These are phyloP conservation scores for Exophiala dermatitidis DNA, from an alignment of 2,329 filamentous ascomycete genomes.

Conservation along the genomic window DNA sequence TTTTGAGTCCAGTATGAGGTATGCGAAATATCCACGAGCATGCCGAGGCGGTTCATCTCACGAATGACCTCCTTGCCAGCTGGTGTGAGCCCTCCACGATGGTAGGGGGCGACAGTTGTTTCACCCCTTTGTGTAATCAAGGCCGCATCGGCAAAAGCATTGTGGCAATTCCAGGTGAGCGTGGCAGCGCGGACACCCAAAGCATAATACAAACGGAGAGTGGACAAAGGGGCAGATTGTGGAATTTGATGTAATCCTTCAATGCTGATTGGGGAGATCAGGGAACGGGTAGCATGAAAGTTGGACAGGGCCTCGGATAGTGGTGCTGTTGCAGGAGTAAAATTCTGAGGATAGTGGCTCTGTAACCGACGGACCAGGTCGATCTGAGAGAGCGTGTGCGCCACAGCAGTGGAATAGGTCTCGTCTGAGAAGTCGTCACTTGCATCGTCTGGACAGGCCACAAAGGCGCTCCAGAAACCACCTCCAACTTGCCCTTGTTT, in stretches of 20 bases:
- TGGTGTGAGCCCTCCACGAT: conserved; percentile 60
- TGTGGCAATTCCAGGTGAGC: conserved; percentile 89
- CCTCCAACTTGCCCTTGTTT: conserved; percentile 66
- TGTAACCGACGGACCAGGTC: conserved; percentile 63
- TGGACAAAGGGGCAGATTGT: conserved; percentile 61
- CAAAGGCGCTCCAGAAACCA: conserved; percentile 88
- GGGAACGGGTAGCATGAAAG: conserved; percentile 50
- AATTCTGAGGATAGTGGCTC: conserved; percentile 57
- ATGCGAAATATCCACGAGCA: conserved; percentile 88
- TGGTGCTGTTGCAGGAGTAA: conserved; percentile 50
- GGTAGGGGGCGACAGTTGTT: conserved; percentile 35
- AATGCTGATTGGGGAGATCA: conserved; percentile 72
- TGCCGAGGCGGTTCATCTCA: conserved; percentile 92
- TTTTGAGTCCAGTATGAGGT: conserved; percentile 73
- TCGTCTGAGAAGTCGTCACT: conserved; percentile 34
- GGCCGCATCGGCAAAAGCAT: conserved; percentile 79
- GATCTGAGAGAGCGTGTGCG: conserved; percentile 65
- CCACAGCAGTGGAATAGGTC: conserved; percentile 45
- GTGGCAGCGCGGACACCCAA: conserved; percentile 83
- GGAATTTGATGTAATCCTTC: conserved; percentile 93
- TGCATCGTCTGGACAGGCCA: conserved; percentile 65
- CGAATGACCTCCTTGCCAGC: conserved; percentile 61
- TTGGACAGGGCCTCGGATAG: conserved; percentile 52
- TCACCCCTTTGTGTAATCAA: conserved; percentile 41
- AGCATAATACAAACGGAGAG: conserved; percentile 65